These are phyloP conservation scores for Cladosporium sp. DNA, from an alignment of 2,329 filamentous ascomycete species.

Conservation along the genomic window DNA sequence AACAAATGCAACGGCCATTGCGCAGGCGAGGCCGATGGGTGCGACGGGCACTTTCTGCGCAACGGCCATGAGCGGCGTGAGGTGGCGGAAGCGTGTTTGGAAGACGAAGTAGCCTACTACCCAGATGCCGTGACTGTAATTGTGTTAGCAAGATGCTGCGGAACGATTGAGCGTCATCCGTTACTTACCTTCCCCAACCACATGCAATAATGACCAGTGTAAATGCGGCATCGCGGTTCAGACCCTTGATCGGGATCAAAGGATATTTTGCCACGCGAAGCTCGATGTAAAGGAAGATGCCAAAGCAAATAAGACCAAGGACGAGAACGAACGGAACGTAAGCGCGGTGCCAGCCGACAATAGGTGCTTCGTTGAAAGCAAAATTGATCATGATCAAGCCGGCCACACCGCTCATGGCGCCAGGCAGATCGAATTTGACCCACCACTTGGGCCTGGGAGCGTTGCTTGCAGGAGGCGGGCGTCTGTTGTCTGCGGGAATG, in stretches of 20 bases:
- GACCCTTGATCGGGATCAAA: slow-evolving; percentile 24
- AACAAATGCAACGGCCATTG: slow-evolving; percentile 34
- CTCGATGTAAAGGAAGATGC: slow-evolving; percentile 28
- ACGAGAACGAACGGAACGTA: slow-evolving; percentile 29
- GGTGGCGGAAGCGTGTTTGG: slow-evolving; percentile 6
- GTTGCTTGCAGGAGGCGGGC: not conserved
- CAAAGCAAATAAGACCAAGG: slow-evolving; percentile 25
- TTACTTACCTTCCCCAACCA: slow-evolving; percentile 3
- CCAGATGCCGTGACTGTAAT: slow-evolving; percentile 30
- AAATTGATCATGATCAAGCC: slow-evolving; percentile 32
- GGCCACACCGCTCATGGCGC: slow-evolving; percentile 25
- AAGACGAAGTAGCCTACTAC: slow-evolving; percentile 13
- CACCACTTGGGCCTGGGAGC: slow-evolving; percentile 4
- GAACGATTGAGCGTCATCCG: not conserved
- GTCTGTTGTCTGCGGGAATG: slow-evolving; percentile 4
- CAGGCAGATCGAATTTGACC: slow-evolving; percentile 23
- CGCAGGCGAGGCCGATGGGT: slow-evolving; percentile 33
- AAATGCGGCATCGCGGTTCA: slow-evolving; percentile 24
- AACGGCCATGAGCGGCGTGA: slow-evolving; percentile 30
- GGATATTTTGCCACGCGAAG: slow-evolving; percentile 15
- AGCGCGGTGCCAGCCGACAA: slow-evolving; percentile 29
- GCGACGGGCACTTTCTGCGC: slow-evolving; percentile 34
- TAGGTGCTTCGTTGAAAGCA: slow-evolving; percentile 30
- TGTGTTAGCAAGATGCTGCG: not conserved
- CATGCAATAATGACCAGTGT: slow-evolving; percentile 19